phyloP scores from a whole-genome alignment of 1,139 yeast genomes.

The Wickerhamiella pararugosa region DNA sequence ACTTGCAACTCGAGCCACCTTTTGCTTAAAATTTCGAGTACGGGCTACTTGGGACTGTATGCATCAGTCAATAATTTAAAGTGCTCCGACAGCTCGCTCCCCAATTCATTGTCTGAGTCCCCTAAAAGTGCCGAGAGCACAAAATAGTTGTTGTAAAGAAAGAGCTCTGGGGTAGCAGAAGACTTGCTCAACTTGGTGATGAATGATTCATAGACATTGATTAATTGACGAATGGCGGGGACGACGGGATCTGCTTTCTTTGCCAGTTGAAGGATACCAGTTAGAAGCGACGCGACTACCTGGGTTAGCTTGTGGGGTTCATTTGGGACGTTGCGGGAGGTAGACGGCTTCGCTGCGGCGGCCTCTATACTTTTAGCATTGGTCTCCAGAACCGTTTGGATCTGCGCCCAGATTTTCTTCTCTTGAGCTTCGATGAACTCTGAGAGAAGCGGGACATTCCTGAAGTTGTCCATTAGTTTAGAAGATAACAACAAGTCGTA shows the following conservation, averaged over 20 bases:
- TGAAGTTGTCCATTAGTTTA: slow-evolving; percentile 34
- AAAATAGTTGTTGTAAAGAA: slow-evolving; percentile 60
- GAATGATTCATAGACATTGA: slow-evolving; percentile 66
- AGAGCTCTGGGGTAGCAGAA: slow-evolving; percentile 30
- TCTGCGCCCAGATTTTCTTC: slow-evolving; percentile 8
- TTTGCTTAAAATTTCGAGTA: no score
- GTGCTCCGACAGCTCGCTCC: slow-evolving; percentile 44
- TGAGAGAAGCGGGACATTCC: slow-evolving; percentile 1
- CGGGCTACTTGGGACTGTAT: slow-evolving; percentile 21
- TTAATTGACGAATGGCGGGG: slow-evolving; percentile 49
- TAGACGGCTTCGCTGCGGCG: slow-evolving; percentile 19
- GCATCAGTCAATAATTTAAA: slow-evolving; percentile 49
- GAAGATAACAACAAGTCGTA: slow-evolving; percentile 71
- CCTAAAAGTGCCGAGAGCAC: slow-evolving; percentile 27
- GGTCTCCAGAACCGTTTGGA: slow-evolving; percentile 8
- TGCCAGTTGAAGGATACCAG: slow-evolving; percentile 48
- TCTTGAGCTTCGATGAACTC: slow-evolving; percentile 3
- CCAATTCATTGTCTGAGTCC: slow-evolving; percentile 36
- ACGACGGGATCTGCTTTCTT: slow-evolving; percentile 46
- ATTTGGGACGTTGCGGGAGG: slow-evolving; percentile 17
- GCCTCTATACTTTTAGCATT: slow-evolving; percentile 15
- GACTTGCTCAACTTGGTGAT: slow-evolving; percentile 43
- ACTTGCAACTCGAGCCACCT: no score
- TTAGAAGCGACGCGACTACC: slow-evolving; percentile 60
- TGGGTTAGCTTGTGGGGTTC: slow-evolving; percentile 60